These are phyloP conservation scores for Copromyces sp. DNA, from an alignment of 495 filamentous ascomycete genomes.

Conservation along the genomic window DNA sequence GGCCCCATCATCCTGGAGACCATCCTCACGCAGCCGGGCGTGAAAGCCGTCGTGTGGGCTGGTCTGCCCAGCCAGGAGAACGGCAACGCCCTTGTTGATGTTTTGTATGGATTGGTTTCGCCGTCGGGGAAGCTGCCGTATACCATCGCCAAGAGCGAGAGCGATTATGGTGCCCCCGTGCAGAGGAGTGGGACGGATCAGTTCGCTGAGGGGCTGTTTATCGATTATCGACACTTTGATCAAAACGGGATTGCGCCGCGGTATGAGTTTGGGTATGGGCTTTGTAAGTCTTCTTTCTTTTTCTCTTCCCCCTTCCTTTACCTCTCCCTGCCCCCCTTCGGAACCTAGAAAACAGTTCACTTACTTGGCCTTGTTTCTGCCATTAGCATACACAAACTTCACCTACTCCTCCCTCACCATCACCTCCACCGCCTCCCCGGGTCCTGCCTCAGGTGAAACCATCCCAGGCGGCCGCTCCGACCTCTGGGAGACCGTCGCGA, in stretches of 20 bases:
- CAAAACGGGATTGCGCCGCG: conserved; percentile 44
- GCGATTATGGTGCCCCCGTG: conserved; percentile 65
- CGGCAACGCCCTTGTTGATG: conserved; percentile 73
- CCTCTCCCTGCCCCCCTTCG: background rate
- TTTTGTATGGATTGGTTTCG: conserved; percentile 74
- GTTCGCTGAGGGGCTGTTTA: conserved; percentile 64
- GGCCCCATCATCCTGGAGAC: conserved; percentile 78
- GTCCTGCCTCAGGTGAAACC: conserved; percentile 47
- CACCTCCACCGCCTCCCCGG: conserved; percentile 31
- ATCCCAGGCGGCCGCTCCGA: conserved; percentile 55
- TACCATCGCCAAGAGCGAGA: conserved; percentile 68
- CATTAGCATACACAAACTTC: conserved; percentile 50
- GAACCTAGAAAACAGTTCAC: background rate
- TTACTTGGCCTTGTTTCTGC: conserved; percentile 1
- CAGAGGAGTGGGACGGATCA: conserved; percentile 47
- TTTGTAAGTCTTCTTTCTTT: conserved; percentile 38
- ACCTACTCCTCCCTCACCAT: conserved; percentile 37
- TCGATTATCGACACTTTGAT: conserved; percentile 88
- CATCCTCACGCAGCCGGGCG: conserved; percentile 64
- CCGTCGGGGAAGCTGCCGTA: conserved; percentile 85
- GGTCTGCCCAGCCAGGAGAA: conserved; percentile 88
- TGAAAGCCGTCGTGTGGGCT: conserved; percentile 78
- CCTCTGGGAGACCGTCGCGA: conserved; percentile 52
- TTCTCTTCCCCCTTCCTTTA: background rate
- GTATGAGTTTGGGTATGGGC: conserved; percentile 52